phyloP scores from a whole-genome alignment of 331 rosid species.

The Arachis monticola region DNA sequence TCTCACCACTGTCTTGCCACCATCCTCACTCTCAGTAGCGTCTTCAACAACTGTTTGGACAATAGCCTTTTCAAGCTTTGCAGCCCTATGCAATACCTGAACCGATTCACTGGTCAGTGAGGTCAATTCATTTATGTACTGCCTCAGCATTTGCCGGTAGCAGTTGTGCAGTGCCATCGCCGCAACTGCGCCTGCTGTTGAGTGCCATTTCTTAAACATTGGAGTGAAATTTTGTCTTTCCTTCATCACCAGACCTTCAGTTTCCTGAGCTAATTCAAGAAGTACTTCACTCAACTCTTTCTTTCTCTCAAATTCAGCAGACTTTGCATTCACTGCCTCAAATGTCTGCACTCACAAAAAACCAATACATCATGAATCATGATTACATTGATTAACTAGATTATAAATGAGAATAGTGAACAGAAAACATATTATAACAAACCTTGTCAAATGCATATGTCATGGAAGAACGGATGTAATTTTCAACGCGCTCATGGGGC shows the following conservation, averaged over 20 bases:
- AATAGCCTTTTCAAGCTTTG: slow-evolving; percentile 74
- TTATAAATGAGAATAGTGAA: background rate
- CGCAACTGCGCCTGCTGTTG: slow-evolving; percentile 79
- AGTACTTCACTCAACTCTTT: slow-evolving; percentile 57
- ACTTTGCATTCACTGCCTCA: slow-evolving; percentile 54
- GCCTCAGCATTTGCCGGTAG: slow-evolving; percentile 67
- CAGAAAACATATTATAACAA: background rate
- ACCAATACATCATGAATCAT: background rate
- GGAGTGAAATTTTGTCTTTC: slow-evolving; percentile 84
- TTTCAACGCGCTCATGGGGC: slow-evolving; percentile 61
- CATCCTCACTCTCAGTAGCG: slow-evolving; percentile 83
- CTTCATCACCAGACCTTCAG: slow-evolving; percentile 65
- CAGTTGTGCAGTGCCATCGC: slow-evolving; percentile 70
- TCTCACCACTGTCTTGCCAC: slow-evolving; percentile 76
- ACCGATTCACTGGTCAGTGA: slow-evolving; percentile 62
- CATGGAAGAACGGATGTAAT: slow-evolving; percentile 76
- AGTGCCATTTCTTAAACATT: slow-evolving; percentile 75
- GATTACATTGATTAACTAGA: background rate
- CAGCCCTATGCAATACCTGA: slow-evolving; percentile 70
- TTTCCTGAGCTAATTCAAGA: slow-evolving; percentile 70
- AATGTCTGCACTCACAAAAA: slow-evolving; percentile 44
- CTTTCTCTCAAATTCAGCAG: slow-evolving; percentile 30
- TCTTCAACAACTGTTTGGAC: slow-evolving; percentile 87
- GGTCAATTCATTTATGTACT: slow-evolving; percentile 57
- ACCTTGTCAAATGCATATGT: slow-evolving; percentile 70